phyloP scores from a whole-genome alignment of 108 stramenopile genomes.

The Schizochytrium sp. region DNA sequence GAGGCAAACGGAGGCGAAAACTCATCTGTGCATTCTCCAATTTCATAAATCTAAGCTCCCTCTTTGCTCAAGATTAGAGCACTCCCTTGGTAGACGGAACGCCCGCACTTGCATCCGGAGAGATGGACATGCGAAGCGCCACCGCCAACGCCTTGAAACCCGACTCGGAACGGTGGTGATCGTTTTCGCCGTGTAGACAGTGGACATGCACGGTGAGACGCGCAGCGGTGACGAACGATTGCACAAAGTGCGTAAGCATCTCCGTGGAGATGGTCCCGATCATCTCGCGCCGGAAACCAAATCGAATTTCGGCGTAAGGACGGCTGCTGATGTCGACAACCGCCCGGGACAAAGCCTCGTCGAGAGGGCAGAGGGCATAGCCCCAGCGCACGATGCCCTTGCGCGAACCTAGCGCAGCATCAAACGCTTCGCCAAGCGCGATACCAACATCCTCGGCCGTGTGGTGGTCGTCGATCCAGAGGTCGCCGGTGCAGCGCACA shows the following conservation, averaged over 20 bases:
- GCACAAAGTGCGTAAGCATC: conserved; percentile 46
- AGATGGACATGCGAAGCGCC: conserved; percentile 37
- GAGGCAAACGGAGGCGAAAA: too few relatives aligned
- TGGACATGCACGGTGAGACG: conserved; percentile 50
- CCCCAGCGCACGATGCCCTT: conserved; percentile 44
- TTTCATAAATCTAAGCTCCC: too few relatives aligned
- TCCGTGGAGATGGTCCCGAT: conserved; percentile 45
- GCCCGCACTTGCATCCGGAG: conserved; percentile 32
- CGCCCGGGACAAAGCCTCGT: conserved; percentile 48
- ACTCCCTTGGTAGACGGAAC: conserved; percentile 50
- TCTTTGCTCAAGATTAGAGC: not conserved
- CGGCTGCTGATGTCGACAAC: conserved; percentile 49
- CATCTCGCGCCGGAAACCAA: conserved; percentile 44
- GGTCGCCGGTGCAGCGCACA: conserved; percentile 43
- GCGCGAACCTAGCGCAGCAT: conserved; percentile 33
- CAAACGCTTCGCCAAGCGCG: conserved; percentile 53
- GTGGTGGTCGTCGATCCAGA: conserved; percentile 56
- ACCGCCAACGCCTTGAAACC: conserved; percentile 50
- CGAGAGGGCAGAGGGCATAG: conserved; percentile 40
- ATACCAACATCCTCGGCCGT: conserved; percentile 55
- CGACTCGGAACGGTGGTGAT: conserved; percentile 54
- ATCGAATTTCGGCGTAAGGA: conserved; percentile 36
- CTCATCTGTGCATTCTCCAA: too few relatives aligned
- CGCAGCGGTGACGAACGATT: conserved; percentile 42
- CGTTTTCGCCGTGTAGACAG: conserved; percentile 39